A percentile compares a stretch with the other conserved stretches of the same genome.
Evolutionary conservation across 768 basidiomycete genomes (phyloP).

Genomic region (Suillus ampliporus): DNA sequence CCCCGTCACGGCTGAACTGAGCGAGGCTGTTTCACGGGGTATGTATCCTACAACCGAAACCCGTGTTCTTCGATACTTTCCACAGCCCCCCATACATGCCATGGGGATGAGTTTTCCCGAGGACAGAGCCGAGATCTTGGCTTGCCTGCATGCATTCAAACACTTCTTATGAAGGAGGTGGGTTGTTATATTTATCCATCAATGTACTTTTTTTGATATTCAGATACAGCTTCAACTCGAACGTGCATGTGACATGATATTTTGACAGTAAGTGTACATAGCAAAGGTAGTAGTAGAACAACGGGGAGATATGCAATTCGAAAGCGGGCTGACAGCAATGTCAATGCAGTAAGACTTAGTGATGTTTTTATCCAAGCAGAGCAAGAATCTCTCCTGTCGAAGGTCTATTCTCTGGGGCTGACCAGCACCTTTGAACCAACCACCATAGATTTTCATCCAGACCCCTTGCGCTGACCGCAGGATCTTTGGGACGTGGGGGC

Average conservation of each 20-base stretch:
- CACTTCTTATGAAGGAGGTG: too few relatives aligned
- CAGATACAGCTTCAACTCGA: too few relatives aligned
- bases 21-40: too few relatives aligned
- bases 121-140: too few relatives aligned
- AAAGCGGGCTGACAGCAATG: background rate
- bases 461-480: conserved; percentile 43
- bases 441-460: conserved; percentile 54
- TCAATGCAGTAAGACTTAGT: background rate
- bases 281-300: background rate
- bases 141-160: too few relatives aligned
- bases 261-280: background rate
- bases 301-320: background rate
- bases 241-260: background rate
- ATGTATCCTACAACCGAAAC: too few relatives aligned
- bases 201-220: too few relatives aligned
- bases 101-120: too few relatives aligned
- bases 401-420: conserved; percentile 42
- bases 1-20: too few relatives aligned
- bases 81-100: too few relatives aligned
- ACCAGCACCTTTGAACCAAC: conserved; percentile 51
- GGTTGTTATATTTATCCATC: too few relatives aligned
- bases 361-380: conserved; percentile 16
- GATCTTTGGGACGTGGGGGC: conserved; percentile 47
- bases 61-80: too few relatives aligned
- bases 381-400: conserved; percentile 43